phyloP scores from a whole-genome alignment of 148 eudicot species.

The Amaranthus hypochondriacus region DNA sequence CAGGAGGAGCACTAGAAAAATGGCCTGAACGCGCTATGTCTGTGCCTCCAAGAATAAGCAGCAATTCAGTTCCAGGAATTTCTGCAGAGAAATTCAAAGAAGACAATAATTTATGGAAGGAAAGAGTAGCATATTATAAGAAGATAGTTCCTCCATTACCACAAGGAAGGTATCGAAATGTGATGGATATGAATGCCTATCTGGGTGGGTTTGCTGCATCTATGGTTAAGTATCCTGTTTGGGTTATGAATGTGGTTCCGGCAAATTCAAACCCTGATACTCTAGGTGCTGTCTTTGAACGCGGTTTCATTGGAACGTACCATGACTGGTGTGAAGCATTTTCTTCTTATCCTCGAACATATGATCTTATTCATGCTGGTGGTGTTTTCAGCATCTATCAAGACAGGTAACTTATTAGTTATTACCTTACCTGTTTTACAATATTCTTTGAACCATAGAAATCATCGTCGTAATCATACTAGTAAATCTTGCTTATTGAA shows the following conservation, averaged over 20 bases:
- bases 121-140: conserved; percentile 52
- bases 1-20: conserved; percentile 76
- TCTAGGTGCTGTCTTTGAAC: conserved; percentile 65
- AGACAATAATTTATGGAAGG: conserved; percentile 70
- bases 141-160: conserved; percentile 35
- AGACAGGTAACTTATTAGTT: conserved; percentile 43
- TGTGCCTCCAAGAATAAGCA: conserved; percentile 72
- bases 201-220: conserved; percentile 93
- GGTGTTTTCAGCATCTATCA: conserved; percentile 70
- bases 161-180: conserved; percentile 62
- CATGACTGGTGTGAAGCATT: conserved; percentile 97
- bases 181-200: conserved; percentile 92
- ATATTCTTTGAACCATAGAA: no score
- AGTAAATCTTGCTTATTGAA: background rate
- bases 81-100: conserved; percentile 51
- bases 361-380: conserved; percentile 85
- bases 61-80: conserved; percentile 48
- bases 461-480: background rate
- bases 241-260: conserved; percentile 98
- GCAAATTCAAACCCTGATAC: conserved; percentile 53
- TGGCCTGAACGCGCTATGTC: conserved; percentile 91
- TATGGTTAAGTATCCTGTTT: conserved; percentile 65
- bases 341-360: conserved; percentile 88
- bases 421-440: background rate
- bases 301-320: conserved; percentile 83